Percentiles rank a stretch among this genome's conserved stretches.
phyloP scores from a whole-genome alignment of 2,329 filamentous ascomycete genomes.

The Penicillium sp. region DNA sequence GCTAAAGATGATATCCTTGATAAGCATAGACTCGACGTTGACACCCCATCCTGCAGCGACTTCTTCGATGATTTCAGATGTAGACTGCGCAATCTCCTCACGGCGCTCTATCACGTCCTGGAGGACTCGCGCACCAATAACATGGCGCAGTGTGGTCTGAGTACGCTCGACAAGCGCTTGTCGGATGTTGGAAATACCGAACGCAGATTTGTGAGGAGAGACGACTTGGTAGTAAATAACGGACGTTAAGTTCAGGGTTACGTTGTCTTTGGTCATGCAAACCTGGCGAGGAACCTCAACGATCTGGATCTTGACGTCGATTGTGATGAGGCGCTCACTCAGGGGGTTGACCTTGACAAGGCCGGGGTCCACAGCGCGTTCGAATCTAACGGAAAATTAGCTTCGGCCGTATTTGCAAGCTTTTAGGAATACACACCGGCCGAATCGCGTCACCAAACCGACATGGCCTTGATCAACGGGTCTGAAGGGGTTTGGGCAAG shows the following conservation, averaged over 20 bases:
- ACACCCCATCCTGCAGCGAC: slow-evolving; percentile 94
- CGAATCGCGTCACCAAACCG: slow-evolving; percentile 93
- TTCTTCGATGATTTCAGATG: slow-evolving; percentile 96
- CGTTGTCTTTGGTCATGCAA: slow-evolving; percentile 99
- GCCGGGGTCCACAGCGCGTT: slow-evolving; percentile 93
- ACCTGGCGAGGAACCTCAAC: slow-evolving; percentile 93
- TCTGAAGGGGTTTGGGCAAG: slow-evolving; percentile 97
- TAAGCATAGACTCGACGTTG: slow-evolving; percentile 95
- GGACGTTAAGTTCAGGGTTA: slow-evolving; percentile 88
- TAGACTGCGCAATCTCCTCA: slow-evolving; percentile 93
- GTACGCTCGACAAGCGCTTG: slow-evolving; percentile 98
- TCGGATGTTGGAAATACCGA: slow-evolving; percentile 91
- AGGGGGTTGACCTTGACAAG: slow-evolving; percentile 97
- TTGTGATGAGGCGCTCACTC: slow-evolving; percentile 83
- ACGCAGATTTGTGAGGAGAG: slow-evolving; percentile 93
- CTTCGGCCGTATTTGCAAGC: background rate
- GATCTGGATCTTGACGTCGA: slow-evolving; percentile 99
- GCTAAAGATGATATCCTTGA: slow-evolving; percentile 99
- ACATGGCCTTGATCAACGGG: slow-evolving; percentile 91
- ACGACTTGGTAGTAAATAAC: slow-evolving; percentile 99
- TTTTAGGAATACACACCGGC: slow-evolving; percentile 50
- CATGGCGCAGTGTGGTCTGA: slow-evolving; percentile 95
- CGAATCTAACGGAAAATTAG: slow-evolving; percentile 60
- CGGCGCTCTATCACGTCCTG: slow-evolving; percentile 98
- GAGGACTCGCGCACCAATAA: slow-evolving; percentile 91